These are phyloP conservation scores for Lachnellula occidentalis DNA, from an alignment of 2,329 filamentous ascomycete species.

Conservation along the genomic window DNA sequence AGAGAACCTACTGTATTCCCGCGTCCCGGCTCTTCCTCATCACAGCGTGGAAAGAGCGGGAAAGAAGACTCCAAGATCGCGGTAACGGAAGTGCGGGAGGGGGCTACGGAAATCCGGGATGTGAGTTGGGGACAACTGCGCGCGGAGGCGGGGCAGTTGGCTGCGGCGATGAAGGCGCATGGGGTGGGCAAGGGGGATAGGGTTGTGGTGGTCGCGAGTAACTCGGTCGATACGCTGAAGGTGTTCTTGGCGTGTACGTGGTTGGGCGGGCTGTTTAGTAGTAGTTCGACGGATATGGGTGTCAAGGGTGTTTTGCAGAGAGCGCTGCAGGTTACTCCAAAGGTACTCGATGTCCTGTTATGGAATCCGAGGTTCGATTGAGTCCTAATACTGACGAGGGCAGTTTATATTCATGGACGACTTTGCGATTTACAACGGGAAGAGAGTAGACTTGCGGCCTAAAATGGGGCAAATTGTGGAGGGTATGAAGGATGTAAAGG, in stretches of 20 bases:
- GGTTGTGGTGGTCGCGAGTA: constrained; percentile 68
- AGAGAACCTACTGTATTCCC: constrained; percentile 70
- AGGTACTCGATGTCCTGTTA: constrained; percentile 33
- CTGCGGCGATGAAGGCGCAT: constrained; percentile 59
- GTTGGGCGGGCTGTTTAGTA: constrained; percentile 71
- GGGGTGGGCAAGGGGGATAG: constrained; percentile 69
- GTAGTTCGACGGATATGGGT: constrained; percentile 77
- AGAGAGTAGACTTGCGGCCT: constrained; percentile 60
- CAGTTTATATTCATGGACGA: constrained; percentile 80
- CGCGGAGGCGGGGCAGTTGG: constrained; percentile 49
- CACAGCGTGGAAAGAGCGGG: constrained; percentile 44
- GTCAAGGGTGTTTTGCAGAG: constrained; percentile 71
- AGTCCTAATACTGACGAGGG: background rate
- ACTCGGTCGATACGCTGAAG: constrained; percentile 67
- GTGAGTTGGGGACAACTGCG: constrained; percentile 66
- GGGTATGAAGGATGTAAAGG: constrained; percentile 54
- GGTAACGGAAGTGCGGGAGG: constrained; percentile 67
- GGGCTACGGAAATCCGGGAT: constrained; percentile 45
- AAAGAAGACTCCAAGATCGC: constrained; percentile 71
- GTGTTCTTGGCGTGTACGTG: constrained; percentile 65
- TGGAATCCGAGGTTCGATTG: background rate
- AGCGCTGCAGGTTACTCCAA: constrained; percentile 67
- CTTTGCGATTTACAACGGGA: constrained; percentile 72
- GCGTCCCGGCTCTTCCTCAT: constrained; percentile 37
- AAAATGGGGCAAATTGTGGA: constrained; percentile 65